phyloP scores from a whole-genome alignment of 148 eudicot species.

The Rhododendron molle region DNA sequence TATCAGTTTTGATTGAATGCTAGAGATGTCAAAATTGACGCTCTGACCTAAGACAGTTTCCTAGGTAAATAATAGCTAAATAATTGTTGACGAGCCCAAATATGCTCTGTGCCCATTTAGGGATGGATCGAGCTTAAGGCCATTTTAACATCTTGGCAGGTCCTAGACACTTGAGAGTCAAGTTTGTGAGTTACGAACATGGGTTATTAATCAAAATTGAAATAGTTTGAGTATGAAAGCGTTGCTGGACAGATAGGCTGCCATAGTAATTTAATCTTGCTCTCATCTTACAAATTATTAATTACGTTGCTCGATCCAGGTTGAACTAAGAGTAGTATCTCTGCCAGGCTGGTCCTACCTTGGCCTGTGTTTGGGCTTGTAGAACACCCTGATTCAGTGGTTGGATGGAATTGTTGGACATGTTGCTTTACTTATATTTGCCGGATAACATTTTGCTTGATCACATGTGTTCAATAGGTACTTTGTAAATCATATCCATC shows the following conservation, averaged over 20 bases:
- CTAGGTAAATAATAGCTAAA: neutral
- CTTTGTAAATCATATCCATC: slow-evolving; percentile 91
- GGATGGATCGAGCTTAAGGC: neutral
- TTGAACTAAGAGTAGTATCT: neutral
- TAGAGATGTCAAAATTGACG: neutral
- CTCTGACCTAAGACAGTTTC: neutral
- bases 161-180: neutral
- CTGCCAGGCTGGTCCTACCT: neutral
- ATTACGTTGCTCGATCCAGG: neutral
- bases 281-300: neutral
- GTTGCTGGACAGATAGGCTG: neutral
- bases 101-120: neutral
- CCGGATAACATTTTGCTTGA: neutral
- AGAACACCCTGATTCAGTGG: neutral
- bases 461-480: slow-evolving; percentile 41
- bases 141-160: neutral
- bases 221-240: neutral
- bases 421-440: neutral
- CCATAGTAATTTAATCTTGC: neutral
- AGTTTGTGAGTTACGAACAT: neutral
- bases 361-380: slow-evolving; percentile 1
- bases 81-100: neutral
- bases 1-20: neutral
- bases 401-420: neutral
- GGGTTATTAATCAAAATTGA: neutral